A percentile compares a stretch with the other conserved stretches of the same genome.
Conservation (phyloP, 179 eudicot genomes). For the Heliamphora pulchella region DNA sequence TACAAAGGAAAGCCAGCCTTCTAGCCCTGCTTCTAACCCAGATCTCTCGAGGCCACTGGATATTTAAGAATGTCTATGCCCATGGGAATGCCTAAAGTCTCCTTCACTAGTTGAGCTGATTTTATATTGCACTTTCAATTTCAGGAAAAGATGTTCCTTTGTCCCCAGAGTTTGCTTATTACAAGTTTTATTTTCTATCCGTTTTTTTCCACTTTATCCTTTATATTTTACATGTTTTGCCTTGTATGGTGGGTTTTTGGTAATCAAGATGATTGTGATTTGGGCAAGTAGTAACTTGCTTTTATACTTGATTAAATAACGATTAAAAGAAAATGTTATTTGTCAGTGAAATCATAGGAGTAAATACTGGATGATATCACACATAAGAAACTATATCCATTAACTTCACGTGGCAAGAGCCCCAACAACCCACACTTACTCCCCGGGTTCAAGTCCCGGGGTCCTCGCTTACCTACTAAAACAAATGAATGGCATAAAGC, state of each 20-base stretch:
- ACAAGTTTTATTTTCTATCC: not conserved
- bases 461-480: too few relatives aligned
- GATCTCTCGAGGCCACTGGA: not conserved
- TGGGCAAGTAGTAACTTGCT: not conserved
- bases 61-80: not conserved
- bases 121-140: conserved; percentile 1
- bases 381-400: not conserved
- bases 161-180: not conserved
- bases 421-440: too few relatives aligned
- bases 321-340: not conserved
- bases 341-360: not conserved
- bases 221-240: not conserved
- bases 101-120: not conserved
- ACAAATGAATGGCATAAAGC: conserved; percentile 1
- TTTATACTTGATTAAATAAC: not conserved
- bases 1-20: conserved; percentile 1
- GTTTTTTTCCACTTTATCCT: not conserved
- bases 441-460: too few relatives aligned
- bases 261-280: not conserved
- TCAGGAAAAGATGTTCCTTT: not conserved
- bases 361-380: not conserved
- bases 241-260: not conserved
- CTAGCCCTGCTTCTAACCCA: too few relatives aligned
- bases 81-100: not conserved
- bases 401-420: not conserved